phyloP scores from a whole-genome alignment of 768 basidiomycete genomes.

The Infundibulicybe gibba region DNA sequence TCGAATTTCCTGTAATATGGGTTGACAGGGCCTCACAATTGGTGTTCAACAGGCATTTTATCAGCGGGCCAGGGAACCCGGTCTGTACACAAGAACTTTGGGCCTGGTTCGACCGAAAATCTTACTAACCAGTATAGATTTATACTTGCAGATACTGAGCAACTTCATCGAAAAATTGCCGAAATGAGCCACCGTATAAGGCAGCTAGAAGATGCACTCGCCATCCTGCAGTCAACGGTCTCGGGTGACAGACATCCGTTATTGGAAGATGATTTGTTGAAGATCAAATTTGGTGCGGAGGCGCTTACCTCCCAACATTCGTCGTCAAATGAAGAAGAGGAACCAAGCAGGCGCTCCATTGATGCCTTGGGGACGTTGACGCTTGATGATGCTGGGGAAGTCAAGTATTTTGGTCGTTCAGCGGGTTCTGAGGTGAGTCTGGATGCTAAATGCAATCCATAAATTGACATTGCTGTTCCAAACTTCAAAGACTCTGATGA shows the following conservation, averaged over 20 bases:
- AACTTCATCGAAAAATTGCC: slow-evolving; percentile 61
- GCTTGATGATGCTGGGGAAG: slow-evolving; percentile 53
- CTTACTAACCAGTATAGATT: slow-evolving; percentile 33
- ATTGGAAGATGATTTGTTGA: slow-evolving; percentile 48
- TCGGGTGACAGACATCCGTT: slow-evolving; percentile 60
- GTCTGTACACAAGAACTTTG: slow-evolving; percentile 14
- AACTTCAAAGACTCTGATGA: slow-evolving; percentile 36
- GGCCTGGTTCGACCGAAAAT: too few species aligned
- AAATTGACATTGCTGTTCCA: background rate
- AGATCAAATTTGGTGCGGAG: slow-evolving; percentile 56
- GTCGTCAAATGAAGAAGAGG: slow-evolving; percentile 23
- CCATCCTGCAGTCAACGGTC: slow-evolving; percentile 53
- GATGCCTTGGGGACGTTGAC: slow-evolving; percentile 66
- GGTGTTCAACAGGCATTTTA: slow-evolving; percentile 31
- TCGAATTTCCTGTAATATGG: background rate
- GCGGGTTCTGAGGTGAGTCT: slow-evolving; percentile 55
- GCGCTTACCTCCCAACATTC: slow-evolving; percentile 27
- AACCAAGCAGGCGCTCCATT: slow-evolving; percentile 30
- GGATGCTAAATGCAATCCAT: background rate
- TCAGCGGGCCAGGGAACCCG: slow-evolving; percentile 51
- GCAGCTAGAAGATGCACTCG: slow-evolving; percentile 65
- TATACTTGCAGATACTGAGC: slow-evolving; percentile 62
- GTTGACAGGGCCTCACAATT: background rate
- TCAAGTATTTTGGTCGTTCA: slow-evolving; percentile 63
- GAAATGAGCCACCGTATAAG: slow-evolving; percentile 68